phyloP scores from a whole-genome alignment of 805 yeast genomes.

The Jamesozyma piceae region DNA sequence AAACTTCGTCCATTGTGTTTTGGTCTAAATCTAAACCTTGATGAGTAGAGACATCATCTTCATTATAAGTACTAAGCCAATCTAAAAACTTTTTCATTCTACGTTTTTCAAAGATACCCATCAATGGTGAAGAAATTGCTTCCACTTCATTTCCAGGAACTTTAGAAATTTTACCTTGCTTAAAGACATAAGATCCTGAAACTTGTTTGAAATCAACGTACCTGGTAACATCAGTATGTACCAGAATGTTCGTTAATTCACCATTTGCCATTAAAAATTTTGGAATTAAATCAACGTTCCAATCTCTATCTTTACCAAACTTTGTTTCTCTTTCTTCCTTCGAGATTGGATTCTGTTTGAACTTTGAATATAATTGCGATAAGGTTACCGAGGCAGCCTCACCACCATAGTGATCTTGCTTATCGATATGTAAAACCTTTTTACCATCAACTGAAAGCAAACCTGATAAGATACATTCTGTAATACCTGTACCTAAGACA shows the following conservation, averaged over 20 bases:
- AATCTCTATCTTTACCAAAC: constrained; percentile 88
- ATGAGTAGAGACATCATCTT: constrained; percentile 70
- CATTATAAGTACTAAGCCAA: constrained; percentile 73
- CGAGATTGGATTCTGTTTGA: constrained; percentile 70
- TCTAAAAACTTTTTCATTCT: constrained; percentile 89
- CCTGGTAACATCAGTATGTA: constrained; percentile 91
- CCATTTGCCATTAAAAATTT: constrained; percentile 97
- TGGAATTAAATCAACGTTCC: constrained; percentile 96
- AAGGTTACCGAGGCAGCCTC: constrained; percentile 80
- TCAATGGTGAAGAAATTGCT: constrained; percentile 81
- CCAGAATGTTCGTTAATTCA: constrained; percentile 88
- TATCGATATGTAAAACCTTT: constrained; percentile 91
- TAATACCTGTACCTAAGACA: constrained; percentile 88
- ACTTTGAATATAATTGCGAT: constrained; percentile 62
- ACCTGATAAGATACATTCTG: constrained; percentile 93
- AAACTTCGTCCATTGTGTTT: constrained; percentile 86
- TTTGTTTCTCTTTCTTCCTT: constrained; percentile 54
- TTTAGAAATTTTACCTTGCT: constrained; percentile 81
- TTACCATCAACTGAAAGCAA: constrained; percentile 94
- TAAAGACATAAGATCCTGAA: constrained; percentile 87
- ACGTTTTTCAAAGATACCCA: constrained; percentile 94
- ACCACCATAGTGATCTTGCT: constrained; percentile 92
- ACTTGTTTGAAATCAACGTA: constrained; percentile 95
- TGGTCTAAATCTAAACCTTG: constrained; percentile 78
- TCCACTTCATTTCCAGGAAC: constrained; percentile 90